These are phyloP conservation scores for Tetradesmus lagerheimii DNA, from an alignment of 139 green algal genomes.

Conservation along the genomic window DNA sequence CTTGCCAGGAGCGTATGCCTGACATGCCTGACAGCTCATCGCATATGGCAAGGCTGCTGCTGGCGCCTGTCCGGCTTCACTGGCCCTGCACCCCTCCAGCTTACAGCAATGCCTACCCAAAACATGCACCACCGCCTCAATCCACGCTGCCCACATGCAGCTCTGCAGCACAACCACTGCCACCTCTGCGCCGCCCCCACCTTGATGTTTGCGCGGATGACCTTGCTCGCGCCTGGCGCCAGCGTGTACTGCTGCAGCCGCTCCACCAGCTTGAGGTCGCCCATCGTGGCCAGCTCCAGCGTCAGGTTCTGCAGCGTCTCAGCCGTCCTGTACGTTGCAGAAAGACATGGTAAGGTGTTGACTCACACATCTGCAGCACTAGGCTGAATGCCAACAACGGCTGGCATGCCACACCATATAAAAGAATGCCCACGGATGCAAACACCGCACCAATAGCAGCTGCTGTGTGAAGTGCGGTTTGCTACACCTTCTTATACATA, in stretches of 20 bases:
- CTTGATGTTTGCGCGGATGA: slow-evolving; percentile 97
- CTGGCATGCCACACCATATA: too few species aligned
- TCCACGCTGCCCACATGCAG: background rate
- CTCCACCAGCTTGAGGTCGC: slow-evolving; percentile 99
- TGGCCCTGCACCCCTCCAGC: too few species aligned
- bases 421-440: background rate
- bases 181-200: slow-evolving; percentile 41
- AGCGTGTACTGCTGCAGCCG: slow-evolving; percentile 95
- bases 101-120: too few species aligned
- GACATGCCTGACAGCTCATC: too few species aligned
- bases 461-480: too few species aligned
- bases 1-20: too few species aligned
- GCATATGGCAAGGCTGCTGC: too few species aligned
- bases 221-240: slow-evolving; percentile 79
- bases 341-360: background rate
- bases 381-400: too few species aligned
- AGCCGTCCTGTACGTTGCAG: background rate
- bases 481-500: background rate
- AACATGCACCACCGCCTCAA: too few species aligned
- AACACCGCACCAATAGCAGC: background rate
- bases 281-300: slow-evolving; percentile 99
- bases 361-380: background rate
- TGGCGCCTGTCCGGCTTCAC: too few species aligned
- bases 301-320: slow-evolving; percentile 84
- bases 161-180: background rate